Evolutionary conservation across 495 filamentous ascomycete species (phyloP).

Genomic region (Tetracladium setigerum): DNA sequence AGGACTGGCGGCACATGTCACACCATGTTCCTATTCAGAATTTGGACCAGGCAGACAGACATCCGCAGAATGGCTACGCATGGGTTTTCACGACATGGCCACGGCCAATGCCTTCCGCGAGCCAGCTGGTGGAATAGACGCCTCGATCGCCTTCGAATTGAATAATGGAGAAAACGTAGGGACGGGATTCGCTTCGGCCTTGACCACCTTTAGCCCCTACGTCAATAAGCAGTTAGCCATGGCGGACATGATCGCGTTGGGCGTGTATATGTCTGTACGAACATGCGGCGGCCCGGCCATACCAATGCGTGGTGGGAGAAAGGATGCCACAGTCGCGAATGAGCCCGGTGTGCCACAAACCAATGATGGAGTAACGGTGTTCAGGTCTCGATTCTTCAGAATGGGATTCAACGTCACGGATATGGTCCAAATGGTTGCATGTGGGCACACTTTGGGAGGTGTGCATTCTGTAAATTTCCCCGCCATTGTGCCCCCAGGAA

Average conservation of each 20-base stretch:
- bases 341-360: conserved; percentile 49
- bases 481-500: conserved; percentile 38
- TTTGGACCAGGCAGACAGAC: conserved; percentile 46
- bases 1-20: conserved; percentile 47
- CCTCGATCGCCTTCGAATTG: conserved; percentile 51
- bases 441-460: conserved; percentile 54
- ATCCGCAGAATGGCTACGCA: conserved; percentile 54
- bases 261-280: conserved; percentile 48
- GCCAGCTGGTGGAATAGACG: conserved; percentile 49
- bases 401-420: conserved; percentile 49
- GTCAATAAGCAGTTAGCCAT: conserved; percentile 38
- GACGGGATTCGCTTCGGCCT: conserved; percentile 46
- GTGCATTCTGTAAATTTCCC: conserved; percentile 51
- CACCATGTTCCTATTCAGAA: conserved; percentile 48
- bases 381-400: conserved; percentile 45
- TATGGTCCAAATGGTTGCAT: conserved; percentile 55
- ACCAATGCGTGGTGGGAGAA: conserved; percentile 44
- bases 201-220: conserved; percentile 46
- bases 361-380: conserved; percentile 42
- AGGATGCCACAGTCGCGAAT: conserved; percentile 45
- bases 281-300: conserved; percentile 51
- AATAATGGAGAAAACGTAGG: conserved; percentile 50
- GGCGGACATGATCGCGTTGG: conserved; percentile 53
- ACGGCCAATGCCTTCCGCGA: conserved; percentile 38
- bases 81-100: conserved; percentile 58